Evolutionary conservation across 371 early-diverging fungal genomes (phyloP).

Genomic region (Mortierella polycephala): DNA sequence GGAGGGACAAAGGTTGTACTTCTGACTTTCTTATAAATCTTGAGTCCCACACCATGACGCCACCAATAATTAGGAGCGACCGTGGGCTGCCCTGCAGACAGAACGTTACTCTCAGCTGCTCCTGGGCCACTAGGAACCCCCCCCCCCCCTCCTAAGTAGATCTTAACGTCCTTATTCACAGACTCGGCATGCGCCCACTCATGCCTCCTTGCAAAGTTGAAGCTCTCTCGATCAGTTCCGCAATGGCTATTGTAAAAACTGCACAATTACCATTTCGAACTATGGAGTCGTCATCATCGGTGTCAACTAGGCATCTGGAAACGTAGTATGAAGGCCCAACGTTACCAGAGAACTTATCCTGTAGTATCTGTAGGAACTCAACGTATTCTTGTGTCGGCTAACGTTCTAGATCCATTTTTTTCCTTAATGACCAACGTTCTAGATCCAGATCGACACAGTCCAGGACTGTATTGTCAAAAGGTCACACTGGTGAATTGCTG

Average conservation of each 20-base stretch:
- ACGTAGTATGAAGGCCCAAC: slow-evolving; percentile 64
- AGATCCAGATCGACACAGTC: slow-evolving; percentile 79
- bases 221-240: slow-evolving; percentile 58
- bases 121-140: slow-evolving; percentile 69
- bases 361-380: slow-evolving; percentile 59
- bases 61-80: slow-evolving; percentile 62
- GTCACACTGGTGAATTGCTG: slow-evolving; percentile 61
- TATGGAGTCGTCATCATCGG: slow-evolving; percentile 14
- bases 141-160: slow-evolving; percentile 59
- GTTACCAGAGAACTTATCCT: slow-evolving; percentile 52
- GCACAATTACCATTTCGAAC: slow-evolving; percentile 64
- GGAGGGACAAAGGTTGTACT: no score
- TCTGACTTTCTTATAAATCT: neutral
- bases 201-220: slow-evolving; percentile 74
- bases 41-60: slow-evolving; percentile 71
- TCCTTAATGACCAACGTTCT: no score
- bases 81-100: slow-evolving; percentile 51
- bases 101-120: slow-evolving; percentile 69
- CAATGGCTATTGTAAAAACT: slow-evolving; percentile 80
- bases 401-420: slow-evolving; percentile 63
- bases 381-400: slow-evolving; percentile 12
- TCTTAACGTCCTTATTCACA: slow-evolving; percentile 65
- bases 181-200: slow-evolving; percentile 67
- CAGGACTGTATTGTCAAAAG: slow-evolving; percentile 67
- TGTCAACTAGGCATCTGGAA: slow-evolving; percentile 52